These are phyloP conservation scores for Ophiostoma ips DNA, from an alignment of 2,329 filamentous ascomycete genomes.

Conservation along the genomic window DNA sequence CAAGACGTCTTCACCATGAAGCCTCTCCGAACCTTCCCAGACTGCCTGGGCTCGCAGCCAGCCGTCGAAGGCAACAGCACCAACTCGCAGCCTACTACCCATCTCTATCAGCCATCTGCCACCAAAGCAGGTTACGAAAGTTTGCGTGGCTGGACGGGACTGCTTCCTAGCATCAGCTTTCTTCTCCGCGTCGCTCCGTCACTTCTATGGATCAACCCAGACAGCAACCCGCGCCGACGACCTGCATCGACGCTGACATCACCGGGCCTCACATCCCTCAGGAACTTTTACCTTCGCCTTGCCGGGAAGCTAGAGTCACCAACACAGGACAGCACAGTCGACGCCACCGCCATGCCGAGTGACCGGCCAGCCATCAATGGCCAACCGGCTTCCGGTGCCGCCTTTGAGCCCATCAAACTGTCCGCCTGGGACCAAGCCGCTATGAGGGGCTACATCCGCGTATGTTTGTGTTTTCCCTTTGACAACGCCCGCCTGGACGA, in stretches of 20 bases:
- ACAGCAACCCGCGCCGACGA: not conserved
- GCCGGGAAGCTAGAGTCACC: not conserved
- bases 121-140: not conserved
- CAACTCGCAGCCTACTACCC: not conserved
- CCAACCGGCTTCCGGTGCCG: not conserved
- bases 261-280: not conserved
- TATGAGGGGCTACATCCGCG: slow-evolving; percentile 13
- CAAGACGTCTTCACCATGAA: not conserved
- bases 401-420: not conserved
- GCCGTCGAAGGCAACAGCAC: not conserved
- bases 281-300: not conserved
- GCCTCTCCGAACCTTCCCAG: not conserved
- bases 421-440: slow-evolving; percentile 13
- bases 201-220: not conserved
- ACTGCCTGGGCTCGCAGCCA: not conserved
- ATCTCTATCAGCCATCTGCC: not conserved
- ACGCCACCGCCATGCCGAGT: not conserved
- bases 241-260: not conserved
- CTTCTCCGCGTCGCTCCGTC: not conserved
- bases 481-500: slow-evolving; percentile 1
- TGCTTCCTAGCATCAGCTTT: not conserved
- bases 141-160: not conserved
- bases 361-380: not conserved
- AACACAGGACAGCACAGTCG: not conserved
- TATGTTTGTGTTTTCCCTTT: slow-evolving; percentile 17